Conservation (phyloP, 1,284 basidiomycete genomes). For the Cutaneotrichosporon mucoides region DNA sequence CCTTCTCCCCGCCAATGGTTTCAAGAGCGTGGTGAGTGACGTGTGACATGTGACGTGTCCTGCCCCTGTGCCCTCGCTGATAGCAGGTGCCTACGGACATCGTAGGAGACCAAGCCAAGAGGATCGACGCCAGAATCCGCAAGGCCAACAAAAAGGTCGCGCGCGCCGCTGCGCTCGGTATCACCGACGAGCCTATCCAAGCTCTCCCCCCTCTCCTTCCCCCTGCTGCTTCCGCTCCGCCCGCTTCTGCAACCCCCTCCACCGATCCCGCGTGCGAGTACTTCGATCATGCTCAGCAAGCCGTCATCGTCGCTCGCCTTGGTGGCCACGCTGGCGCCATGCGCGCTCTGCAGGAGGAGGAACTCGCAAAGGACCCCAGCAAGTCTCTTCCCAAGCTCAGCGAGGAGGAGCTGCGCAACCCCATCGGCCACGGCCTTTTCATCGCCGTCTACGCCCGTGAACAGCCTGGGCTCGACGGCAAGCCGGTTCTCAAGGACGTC, state of each 20-base stretch:
- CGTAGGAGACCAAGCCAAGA: background rate
- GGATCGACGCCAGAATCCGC: background rate
- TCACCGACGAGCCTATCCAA: too few species aligned
- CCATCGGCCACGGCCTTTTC: slow-evolving; percentile 36
- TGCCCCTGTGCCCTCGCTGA: background rate
- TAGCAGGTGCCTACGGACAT: background rate
- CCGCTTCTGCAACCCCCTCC: too few species aligned
- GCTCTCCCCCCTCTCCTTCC: background rate
- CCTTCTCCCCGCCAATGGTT: slow-evolving; percentile 6
- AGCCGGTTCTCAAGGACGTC: slow-evolving; percentile 8
- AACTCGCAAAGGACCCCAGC: background rate
- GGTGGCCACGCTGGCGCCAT: background rate
- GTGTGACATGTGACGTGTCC: background rate
- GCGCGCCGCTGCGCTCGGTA: background rate
- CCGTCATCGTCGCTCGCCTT: slow-evolving; percentile 24
- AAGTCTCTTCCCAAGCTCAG: background rate
- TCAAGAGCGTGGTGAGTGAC: slow-evolving; percentile 17
- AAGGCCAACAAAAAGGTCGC: background rate
- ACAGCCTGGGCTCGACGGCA: background rate
- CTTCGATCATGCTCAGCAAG: slow-evolving; percentile 35
- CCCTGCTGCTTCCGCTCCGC: too few species aligned
- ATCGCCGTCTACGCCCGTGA: slow-evolving; percentile 32
- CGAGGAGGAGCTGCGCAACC: background rate
- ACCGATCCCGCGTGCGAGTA: slow-evolving; percentile 10
- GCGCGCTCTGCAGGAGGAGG: background rate